phyloP scores from a whole-genome alignment of 2,329 filamentous ascomycete genomes.

The Hypoxylon sp. region DNA sequence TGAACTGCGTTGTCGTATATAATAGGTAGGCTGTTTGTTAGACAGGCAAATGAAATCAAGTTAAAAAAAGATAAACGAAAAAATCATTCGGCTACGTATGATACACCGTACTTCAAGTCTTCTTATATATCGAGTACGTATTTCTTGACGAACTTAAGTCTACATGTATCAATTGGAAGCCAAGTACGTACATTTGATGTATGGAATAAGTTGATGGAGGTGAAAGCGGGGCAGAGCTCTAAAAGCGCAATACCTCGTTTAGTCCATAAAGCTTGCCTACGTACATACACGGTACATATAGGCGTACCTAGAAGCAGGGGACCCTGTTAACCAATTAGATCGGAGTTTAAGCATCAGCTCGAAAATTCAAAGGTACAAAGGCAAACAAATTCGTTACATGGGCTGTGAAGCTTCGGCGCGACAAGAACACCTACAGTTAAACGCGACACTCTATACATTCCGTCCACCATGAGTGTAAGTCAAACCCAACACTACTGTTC shows the following conservation, averaged over 20 bases:
- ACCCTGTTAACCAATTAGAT: slow-evolving; percentile 1
- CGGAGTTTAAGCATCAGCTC: not conserved
- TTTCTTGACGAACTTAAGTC: not conserved
- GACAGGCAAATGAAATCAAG: slow-evolving; percentile 9
- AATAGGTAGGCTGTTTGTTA: not conserved
- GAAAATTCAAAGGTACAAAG: slow-evolving; percentile 25
- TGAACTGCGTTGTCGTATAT: slow-evolving; percentile 58
- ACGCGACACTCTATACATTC: slow-evolving; percentile 34
- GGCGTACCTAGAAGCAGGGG: not conserved
- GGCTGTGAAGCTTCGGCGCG: slow-evolving; percentile 26
- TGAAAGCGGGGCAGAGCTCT: slow-evolving; percentile 16
- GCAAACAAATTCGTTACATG: not conserved
- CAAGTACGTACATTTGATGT: no score
- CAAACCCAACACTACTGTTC: not conserved
- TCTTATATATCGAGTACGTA: not conserved
- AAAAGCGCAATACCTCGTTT: slow-evolving; percentile 16
- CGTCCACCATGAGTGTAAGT: slow-evolving; percentile 57
- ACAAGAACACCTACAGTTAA: slow-evolving; percentile 25
- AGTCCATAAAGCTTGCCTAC: slow-evolving; percentile 6
- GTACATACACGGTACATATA: not conserved
- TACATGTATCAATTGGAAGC: no score
- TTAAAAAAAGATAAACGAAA: not conserved
- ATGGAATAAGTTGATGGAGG: not conserved
- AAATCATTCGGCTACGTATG: not conserved
- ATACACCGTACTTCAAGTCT: not conserved